Base-by-base conservation (phyloP, 768 basidiomycete species). In the Leccinum pellstonianum region DNA sequence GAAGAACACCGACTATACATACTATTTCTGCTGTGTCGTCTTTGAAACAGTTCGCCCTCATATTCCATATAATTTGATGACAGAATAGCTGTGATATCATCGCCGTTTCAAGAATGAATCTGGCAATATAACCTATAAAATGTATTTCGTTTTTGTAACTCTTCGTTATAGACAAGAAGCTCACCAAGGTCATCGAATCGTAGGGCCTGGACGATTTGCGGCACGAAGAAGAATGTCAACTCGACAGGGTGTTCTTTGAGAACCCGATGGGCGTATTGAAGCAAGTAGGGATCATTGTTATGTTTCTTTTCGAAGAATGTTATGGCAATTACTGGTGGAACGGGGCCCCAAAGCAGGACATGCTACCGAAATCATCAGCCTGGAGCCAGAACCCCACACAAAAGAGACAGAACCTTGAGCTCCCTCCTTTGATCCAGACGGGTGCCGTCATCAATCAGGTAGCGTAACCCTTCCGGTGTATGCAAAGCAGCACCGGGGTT, bases 1-100 rank as follows among this genome's bases (percentile, higher is more conserved):
- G 17, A 23, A 35, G 19, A n/a, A 60, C 3, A 15, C 6, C 55
- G 27, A 15, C 2, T 11, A 35, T 55, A 78, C 84, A 54, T 67
- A 91, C 93, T 59, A 90, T 80, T 72, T 95, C 95, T 14, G 86
- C 93, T 7, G 81, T 78, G 68, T 98, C 97, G 67, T 95, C 96
- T 67, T 90, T 93, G 73, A 86, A 97, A 62, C 91, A 94, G 68
- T 99, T 99, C 5, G 97, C 97, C 68, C 96, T 96, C 97, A 98
- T 98, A 73, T 98, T 99, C 97, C 97, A 99, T 62, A 99, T 93
- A 63, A 98, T 98, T 77, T 99, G 97, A 71, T 99, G 97, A 70
- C 97, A 99, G 78, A 99, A 99, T 23, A 94, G 75, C 71, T 96
- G 95, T 2, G 96, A 98, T 55, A 98, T 93, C 76, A 93, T 96